These are phyloP conservation scores for Boletellus ananiceps DNA, from an alignment of 768 basidiomycete species.

Conservation along the genomic window DNA sequence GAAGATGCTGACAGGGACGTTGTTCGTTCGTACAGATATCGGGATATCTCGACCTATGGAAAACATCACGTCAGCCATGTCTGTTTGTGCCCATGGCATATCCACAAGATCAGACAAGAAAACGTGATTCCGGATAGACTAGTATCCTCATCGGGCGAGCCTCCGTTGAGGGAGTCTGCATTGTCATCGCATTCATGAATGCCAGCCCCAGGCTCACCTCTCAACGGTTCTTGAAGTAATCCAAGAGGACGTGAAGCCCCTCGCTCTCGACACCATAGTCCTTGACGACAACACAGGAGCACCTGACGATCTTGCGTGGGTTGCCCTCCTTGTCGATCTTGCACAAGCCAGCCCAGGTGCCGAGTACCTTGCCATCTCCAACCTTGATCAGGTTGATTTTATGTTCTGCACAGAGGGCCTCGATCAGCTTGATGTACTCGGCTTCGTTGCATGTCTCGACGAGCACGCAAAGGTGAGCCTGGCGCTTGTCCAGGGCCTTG, in stretches of 20 bases:
- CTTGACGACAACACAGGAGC: slow-evolving; percentile 95
- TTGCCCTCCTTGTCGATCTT: slow-evolving; percentile 99
- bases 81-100: background rate
- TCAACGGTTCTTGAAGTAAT: slow-evolving; percentile 92
- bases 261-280: slow-evolving; percentile 94
- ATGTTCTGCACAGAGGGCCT: slow-evolving; percentile 98
- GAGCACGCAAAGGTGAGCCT: slow-evolving; percentile 97
- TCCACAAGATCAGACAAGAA: slow-evolving; percentile 53
- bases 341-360: slow-evolving; percentile 98
- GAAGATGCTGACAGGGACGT: background rate
- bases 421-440: slow-evolving; percentile 99
- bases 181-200: slow-evolving; percentile 57
- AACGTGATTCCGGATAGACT: slow-evolving; percentile 28
- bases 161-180: slow-evolving; percentile 93
- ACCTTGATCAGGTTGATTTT: slow-evolving; percentile 99
- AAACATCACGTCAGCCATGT: slow-evolving; percentile 9
- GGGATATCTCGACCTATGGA: slow-evolving; percentile 4
- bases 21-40: slow-evolving; percentile 11
- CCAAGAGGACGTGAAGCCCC: slow-evolving; percentile 88
- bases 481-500: slow-evolving; percentile 97
- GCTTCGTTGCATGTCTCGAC: slow-evolving; percentile 99
- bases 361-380: slow-evolving; percentile 95
- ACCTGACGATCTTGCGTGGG: slow-evolving; percentile 91
- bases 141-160: slow-evolving; percentile 57
- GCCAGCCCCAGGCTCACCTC: slow-evolving; percentile 37